phyloP scores from a whole-genome alignment of 2,329 filamentous ascomycete species.

The Pseudovirgaria hyperparasitica region DNA sequence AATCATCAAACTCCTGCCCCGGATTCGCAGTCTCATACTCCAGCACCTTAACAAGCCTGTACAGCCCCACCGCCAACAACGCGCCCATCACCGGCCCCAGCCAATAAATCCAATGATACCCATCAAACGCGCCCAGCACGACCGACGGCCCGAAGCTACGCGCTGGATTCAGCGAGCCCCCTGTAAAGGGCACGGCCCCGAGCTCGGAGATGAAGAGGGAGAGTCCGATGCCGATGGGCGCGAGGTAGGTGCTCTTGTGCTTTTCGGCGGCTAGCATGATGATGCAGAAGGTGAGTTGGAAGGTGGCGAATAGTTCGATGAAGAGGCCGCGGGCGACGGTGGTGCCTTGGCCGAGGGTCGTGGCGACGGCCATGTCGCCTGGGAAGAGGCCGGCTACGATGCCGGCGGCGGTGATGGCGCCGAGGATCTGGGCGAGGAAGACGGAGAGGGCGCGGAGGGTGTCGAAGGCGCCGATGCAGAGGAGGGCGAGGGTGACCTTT shows the following conservation, averaged over 20 bases:
- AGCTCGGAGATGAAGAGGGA: slow-evolving; percentile 11
- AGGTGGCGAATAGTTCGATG: slow-evolving; percentile 28
- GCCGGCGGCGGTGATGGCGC: slow-evolving; percentile 22
- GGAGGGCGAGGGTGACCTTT: slow-evolving; percentile 20
- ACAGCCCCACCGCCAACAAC: slow-evolving; percentile 24
- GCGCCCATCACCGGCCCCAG: slow-evolving; percentile 23
- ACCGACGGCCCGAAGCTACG: slow-evolving; percentile 29
- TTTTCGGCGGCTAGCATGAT: slow-evolving; percentile 29
- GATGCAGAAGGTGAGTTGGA: slow-evolving; percentile 28
- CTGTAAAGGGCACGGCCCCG: slow-evolving; percentile 19
- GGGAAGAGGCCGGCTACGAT: slow-evolving; percentile 24
- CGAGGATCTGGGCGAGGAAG: slow-evolving; percentile 24
- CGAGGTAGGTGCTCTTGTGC: slow-evolving; percentile 32
- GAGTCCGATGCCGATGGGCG: slow-evolving; percentile 21
- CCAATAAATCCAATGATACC: slow-evolving; percentile 33
- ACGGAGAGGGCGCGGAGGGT: slow-evolving; percentile 20
- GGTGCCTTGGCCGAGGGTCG: slow-evolving; percentile 20
- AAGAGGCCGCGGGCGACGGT: slow-evolving; percentile 25
- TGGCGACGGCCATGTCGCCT: slow-evolving; percentile 22
- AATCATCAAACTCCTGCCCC: slow-evolving; percentile 26
- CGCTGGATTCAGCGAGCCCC: slow-evolving; percentile 29
- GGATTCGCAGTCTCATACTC: slow-evolving; percentile 31
- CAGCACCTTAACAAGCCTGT: slow-evolving; percentile 26
- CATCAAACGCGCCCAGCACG: slow-evolving; percentile 21
- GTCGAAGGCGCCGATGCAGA: slow-evolving; percentile 21